A percentile compares a stretch with the other conserved stretches of the same genome.
phyloP scores from a whole-genome alignment of 202 grass and related monocot genomes.

The Cymbopogon flexuosus region DNA sequence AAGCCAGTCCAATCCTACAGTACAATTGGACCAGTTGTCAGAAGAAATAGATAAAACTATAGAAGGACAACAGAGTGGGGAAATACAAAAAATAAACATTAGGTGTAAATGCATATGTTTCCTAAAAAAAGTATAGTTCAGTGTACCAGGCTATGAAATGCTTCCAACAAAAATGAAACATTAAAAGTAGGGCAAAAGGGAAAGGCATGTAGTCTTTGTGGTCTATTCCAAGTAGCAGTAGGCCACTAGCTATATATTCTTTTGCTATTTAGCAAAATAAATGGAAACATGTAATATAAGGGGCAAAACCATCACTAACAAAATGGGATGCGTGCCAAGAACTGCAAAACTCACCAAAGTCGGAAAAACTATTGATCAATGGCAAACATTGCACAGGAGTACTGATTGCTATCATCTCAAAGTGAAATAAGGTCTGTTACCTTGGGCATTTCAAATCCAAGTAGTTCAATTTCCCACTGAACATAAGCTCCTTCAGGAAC shows the following conservation, averaged over 20 bases:
- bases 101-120: neutral
- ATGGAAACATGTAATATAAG: neutral
- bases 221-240: neutral
- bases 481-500: slow-evolving; percentile 93
- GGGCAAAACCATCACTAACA: neutral
- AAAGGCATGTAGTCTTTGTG: neutral
- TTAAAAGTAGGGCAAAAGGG: neutral
- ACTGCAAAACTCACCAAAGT: neutral
- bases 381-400: neutral
- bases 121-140: neutral
- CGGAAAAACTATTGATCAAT: neutral
- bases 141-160: neutral
- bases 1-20: slow-evolving; percentile 95
- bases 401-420: neutral
- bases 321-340: neutral
- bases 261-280: neutral
- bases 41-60: slow-evolving; percentile 19
- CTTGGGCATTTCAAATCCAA: slow-evolving; percentile 89
- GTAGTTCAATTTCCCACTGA: slow-evolving; percentile 89
- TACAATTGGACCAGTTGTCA: slow-evolving; percentile 18
- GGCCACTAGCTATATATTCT: neutral
- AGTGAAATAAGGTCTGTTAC: slow-evolving; percentile 35
- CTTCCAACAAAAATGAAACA: neutral
- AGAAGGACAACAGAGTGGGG: neutral
- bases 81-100: slow-evolving; percentile 10